These are phyloP conservation scores for Pulveroboletus sp. DNA, from an alignment of 768 basidiomycete species.

Conservation along the genomic window DNA sequence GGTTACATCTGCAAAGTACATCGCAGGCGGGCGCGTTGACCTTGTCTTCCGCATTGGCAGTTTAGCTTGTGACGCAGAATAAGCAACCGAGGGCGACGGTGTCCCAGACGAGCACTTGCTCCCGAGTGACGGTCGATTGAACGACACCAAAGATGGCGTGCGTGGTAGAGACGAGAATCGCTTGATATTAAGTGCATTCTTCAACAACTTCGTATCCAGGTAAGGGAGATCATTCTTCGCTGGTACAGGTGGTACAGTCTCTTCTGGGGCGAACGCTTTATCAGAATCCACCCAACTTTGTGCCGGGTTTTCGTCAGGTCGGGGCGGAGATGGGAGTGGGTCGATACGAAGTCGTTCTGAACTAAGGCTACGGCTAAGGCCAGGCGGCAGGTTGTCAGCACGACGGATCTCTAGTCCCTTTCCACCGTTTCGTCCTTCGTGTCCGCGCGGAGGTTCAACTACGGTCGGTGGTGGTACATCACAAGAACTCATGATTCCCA, in stretches of 20 bases:
- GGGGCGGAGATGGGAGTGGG: conserved; percentile 12
- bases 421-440: conserved; percentile 24
- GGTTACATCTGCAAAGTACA: conserved; percentile 65
- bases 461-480: conserved; percentile 37
- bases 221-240: conserved; percentile 21
- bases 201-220: conserved; percentile 22
- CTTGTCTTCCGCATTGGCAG: conserved; percentile 30
- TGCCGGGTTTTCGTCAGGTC: conserved; percentile 18
- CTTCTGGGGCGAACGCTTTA: conserved; percentile 15
- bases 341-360: conserved; percentile 12
- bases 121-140: conserved; percentile 17
- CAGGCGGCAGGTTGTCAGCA: conserved; percentile 13
- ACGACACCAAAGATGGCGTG: conserved; percentile 57
- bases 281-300: conserved; percentile 17
- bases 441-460: conserved; percentile 35
- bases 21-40: conserved; percentile 53
- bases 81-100: conserved; percentile 31
- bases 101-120: conserved; percentile 24
- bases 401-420: conserved; percentile 33
- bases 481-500: conserved; percentile 32
- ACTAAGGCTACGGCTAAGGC: conserved; percentile 3
- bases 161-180: conserved; percentile 58
- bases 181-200: conserved; percentile 32
- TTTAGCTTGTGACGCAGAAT: conserved; percentile 23
- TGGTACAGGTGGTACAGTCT: conserved; percentile 28